These are phyloP conservation scores for Erucastrum elatum DNA, from an alignment of 345 rosid species.

Conservation along the genomic window DNA sequence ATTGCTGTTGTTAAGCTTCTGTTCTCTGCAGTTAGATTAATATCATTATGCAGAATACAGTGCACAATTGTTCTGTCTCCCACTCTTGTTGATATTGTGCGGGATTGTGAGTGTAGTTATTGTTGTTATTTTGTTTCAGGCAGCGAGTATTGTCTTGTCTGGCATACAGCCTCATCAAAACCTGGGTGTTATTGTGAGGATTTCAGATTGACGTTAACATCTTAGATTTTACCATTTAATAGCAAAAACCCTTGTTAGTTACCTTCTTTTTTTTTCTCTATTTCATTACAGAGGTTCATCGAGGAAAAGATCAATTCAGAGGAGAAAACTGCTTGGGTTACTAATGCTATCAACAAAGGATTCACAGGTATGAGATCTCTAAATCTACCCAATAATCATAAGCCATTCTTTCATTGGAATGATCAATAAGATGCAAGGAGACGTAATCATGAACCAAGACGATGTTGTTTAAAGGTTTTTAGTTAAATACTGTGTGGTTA, in stretches of 20 bases:
- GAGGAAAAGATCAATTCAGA: constrained; percentile 55
- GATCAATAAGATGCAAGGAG: background rate
- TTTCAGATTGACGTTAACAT: background rate
- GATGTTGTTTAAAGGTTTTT: background rate
- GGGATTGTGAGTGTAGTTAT: background rate
- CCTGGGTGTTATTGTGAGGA: constrained; percentile 55
- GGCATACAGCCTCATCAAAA: constrained; percentile 87
- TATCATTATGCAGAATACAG: background rate
- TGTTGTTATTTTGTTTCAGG: constrained; percentile 42
- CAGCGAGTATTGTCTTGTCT: constrained; percentile 68
- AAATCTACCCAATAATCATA: background rate
- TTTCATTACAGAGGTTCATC: constrained; percentile 47
- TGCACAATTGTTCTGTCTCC: background rate
- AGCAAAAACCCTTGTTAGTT: background rate
- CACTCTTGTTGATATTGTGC: background rate
- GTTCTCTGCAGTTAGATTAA: background rate
- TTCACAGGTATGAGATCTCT: constrained; percentile 54
- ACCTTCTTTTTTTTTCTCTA: background rate
- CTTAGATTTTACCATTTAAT: background rate
- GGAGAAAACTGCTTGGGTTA: constrained; percentile 56
- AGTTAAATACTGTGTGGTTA: background rate
- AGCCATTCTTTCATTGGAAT: background rate
- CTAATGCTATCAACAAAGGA: constrained; percentile 60
- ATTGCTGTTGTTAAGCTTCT: background rate
- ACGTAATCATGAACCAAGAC: background rate